Conservation (phyloP, 108 stramenopile species). For the Nitzschia inconspicua region DNA sequence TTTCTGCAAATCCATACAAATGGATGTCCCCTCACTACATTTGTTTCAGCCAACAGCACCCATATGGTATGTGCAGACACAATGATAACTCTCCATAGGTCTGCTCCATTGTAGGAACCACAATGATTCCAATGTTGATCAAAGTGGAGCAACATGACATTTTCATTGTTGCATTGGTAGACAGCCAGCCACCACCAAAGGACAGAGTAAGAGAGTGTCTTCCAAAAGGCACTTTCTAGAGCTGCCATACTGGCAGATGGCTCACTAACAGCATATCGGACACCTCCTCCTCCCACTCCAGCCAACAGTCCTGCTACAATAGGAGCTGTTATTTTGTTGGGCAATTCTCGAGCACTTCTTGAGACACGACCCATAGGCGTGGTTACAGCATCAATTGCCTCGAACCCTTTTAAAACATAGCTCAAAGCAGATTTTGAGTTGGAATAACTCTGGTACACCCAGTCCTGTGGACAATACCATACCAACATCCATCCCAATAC, state of each 20-base stretch:
- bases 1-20: constrained; percentile 21
- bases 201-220: constrained; percentile 22
- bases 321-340: constrained; percentile 30
- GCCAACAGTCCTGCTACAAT: constrained; percentile 29
- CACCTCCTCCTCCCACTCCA: constrained; percentile 21
- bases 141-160: neutral
- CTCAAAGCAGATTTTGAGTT: constrained; percentile 10
- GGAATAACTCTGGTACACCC: constrained; percentile 11
- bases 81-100: constrained; percentile 12
- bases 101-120: constrained; percentile 18
- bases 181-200: constrained; percentile 26
- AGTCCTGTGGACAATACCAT: constrained; percentile 29
- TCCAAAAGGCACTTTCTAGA: constrained; percentile 23
- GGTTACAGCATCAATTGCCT: constrained; percentile 27
- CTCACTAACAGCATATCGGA: constrained; percentile 20
- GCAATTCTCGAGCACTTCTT: constrained; percentile 20
- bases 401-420: constrained; percentile 17
- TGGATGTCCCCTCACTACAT: constrained; percentile 18
- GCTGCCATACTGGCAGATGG: neutral
- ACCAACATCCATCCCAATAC: constrained; percentile 24
- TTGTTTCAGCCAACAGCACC: constrained; percentile 7
- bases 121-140: constrained; percentile 19
- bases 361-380: constrained; percentile 33
- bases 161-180: constrained; percentile 8
- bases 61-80: constrained; percentile 13